A percentile compares a stretch with the other conserved stretches of the same genome.
phyloP scores from a whole-genome alignment of 805 yeast genomes.

The Yamadazyma philogaea region DNA sequence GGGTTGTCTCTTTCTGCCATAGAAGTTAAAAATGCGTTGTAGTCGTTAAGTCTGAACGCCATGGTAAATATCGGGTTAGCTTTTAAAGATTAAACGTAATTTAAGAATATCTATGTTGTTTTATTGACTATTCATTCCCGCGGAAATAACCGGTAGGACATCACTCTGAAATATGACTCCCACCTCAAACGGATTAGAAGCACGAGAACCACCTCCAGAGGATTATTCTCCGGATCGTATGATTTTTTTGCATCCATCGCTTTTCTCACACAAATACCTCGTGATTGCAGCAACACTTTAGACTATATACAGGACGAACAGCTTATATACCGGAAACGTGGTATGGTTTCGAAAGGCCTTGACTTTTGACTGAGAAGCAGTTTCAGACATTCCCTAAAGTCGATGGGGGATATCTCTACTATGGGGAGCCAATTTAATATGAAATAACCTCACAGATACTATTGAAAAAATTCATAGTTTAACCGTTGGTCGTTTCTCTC shows the following conservation, averaged over 20 bases:
- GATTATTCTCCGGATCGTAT: conserved; percentile 2
- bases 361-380: not conserved
- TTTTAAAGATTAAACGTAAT: too few species aligned
- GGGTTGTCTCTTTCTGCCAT: conserved; percentile 12
- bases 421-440: too few species aligned
- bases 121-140: too few species aligned
- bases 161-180: not conserved
- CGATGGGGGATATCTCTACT: too few species aligned
- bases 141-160: too few species aligned
- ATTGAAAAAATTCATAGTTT: too few species aligned
- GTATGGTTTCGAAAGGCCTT: not conserved
- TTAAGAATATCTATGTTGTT: not conserved
- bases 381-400: too few species aligned
- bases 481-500: too few species aligned
- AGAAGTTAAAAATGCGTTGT: conserved; percentile 26
- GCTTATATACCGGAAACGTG: not conserved
- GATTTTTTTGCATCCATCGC: conserved; percentile 12
- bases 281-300: not conserved
- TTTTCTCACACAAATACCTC: conserved; percentile 2
- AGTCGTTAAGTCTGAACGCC: conserved; percentile 29
- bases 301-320: not conserved
- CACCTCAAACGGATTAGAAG: not conserved
- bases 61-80: conserved; percentile 10
- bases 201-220: not conserved
- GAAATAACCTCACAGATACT: too few species aligned